Conservation (phyloP, 495 filamentous ascomycete species). For the Neurospora sp. region DNA sequence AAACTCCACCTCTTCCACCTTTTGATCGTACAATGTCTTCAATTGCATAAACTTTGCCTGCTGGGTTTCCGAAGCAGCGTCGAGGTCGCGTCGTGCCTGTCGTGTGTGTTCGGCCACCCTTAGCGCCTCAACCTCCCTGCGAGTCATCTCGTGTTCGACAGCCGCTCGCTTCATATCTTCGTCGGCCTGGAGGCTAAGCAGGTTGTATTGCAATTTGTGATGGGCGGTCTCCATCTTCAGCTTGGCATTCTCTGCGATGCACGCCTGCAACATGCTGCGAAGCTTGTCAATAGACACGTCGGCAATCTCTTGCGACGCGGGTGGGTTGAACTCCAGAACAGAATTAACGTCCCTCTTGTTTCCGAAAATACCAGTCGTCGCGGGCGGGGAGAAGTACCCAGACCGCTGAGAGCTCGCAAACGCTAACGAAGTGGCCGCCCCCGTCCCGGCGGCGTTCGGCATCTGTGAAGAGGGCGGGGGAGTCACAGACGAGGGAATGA, state of each 20-base stretch:
- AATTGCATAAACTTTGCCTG: constrained; percentile 38
- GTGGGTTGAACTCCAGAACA: constrained; percentile 42
- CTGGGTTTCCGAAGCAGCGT: constrained; percentile 24
- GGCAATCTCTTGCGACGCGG: constrained; percentile 54
- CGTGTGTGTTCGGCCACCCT: constrained; percentile 49
- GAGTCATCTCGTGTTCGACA: constrained; percentile 89
- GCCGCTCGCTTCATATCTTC: constrained; percentile 80
- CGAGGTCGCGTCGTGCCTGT: constrained; percentile 36
- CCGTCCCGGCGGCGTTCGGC: constrained; percentile 25
- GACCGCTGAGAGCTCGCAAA: constrained; percentile 34
- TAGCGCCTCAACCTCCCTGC: constrained; percentile 79
- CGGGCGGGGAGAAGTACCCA: constrained; percentile 45
- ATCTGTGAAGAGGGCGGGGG: constrained; percentile 68
- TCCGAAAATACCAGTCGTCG: constrained; percentile 37
- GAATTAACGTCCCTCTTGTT: constrained; percentile 40
- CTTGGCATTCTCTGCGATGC: constrained; percentile 44
- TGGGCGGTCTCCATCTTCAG: constrained; percentile 80
- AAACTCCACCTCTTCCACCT: constrained; percentile 53
- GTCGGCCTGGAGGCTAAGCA: constrained; percentile 75
- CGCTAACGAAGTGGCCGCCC: constrained; percentile 25
- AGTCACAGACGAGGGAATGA: constrained; percentile 49
- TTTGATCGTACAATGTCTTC: constrained; percentile 42
- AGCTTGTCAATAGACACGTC: constrained; percentile 49
- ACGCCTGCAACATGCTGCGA: constrained; percentile 41
- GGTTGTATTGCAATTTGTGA: constrained; percentile 82